Evolutionary conservation across 2,329 filamentous ascomycete genomes (phyloP), one percentile per base, ranked within the genome.

Genomic region (Colletotrichum abscissum): DNA sequence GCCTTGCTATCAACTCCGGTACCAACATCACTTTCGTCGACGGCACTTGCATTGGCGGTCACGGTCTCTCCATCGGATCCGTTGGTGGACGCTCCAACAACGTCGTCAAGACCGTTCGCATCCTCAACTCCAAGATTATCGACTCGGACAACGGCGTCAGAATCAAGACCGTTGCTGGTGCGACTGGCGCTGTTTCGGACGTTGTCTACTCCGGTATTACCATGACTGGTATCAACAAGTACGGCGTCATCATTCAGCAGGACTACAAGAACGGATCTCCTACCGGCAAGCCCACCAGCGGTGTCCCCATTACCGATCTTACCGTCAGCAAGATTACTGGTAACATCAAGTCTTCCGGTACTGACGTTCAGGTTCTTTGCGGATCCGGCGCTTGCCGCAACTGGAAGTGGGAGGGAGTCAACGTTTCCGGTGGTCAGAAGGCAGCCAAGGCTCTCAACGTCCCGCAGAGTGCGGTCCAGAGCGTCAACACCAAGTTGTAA

Each of bases 1-100:
- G 89, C 76, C 82, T 91, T 6, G 89, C 89, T 26, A 78, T 89
- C 72, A 91, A 90, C 82, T 89, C 87, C 3, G 87, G 86, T 1
- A 83, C 80, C 33, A 80, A 86, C 76, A 87, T 88, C 73, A 83
- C 81, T 63, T 86, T 88, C 78, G 83, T 79, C 22, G 81, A 79
- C 57, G 81, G 84, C 11, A 79, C 81, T 76, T 88, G 86, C 81
- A 84, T 79, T 28, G 83, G 84, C 35, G 84, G 84, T 1, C 84
- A 86, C 69, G 84, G 84, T 42, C 78, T 86, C 16, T 84, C 82
- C 12, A 86, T 84, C 56, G 84, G 84, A 26, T 83, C 81, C 8
- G 82, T 86, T 7, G 87, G 84, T 46, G 86, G 86, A 67, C 86
- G 87, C 72, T 80, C 77, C 68, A 80, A 89, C 80, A 91, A 91